Percentiles rank a stretch among this genome's conserved stretches.
Evolutionary conservation across 176 grass and related monocot species (phyloP).

Genomic region (Eleusine indica): DNA sequence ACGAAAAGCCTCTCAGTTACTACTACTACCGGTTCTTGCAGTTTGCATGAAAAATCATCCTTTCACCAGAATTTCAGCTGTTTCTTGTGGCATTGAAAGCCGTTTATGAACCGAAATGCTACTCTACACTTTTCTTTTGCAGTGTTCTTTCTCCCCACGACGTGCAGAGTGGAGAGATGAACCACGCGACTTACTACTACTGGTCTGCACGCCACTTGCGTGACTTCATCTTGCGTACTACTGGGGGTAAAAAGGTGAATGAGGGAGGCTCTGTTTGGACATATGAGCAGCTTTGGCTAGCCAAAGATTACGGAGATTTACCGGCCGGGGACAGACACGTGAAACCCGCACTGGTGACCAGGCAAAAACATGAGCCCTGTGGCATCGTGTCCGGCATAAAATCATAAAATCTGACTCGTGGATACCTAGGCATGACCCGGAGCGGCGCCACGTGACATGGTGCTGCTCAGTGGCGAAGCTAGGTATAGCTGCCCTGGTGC

Average conservation of each 20-base stretch:
- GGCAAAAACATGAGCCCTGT: conserved; percentile 32
- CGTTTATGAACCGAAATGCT: neutral
- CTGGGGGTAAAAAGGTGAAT: neutral
- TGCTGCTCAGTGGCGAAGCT: neutral
- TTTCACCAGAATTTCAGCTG: neutral
- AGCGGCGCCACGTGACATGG: conserved; percentile 41
- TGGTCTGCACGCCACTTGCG: neutral
- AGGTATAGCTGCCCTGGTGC: too few species aligned
- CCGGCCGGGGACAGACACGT: conserved; percentile 23
- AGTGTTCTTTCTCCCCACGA: neutral
- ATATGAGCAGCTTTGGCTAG: neutral
- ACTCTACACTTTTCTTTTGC: neutral
- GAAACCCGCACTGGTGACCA: conserved; percentile 44
- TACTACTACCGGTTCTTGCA: too few species aligned
- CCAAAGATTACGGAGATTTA: neutral
- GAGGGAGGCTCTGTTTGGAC: neutral
- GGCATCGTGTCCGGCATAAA: conserved; percentile 43
- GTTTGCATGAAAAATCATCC: neutral
- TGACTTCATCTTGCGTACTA: neutral
- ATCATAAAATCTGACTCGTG: conserved; percentile 14
- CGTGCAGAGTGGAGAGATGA: too few species aligned
- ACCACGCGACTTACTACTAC: neutral
- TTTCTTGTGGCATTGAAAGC: neutral
- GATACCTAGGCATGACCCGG: neutral
- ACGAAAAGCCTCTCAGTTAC: neutral